Evolutionary conservation across 2,329 filamentous ascomycete species (phyloP), one percentile per base, ranked within the genome.

Genomic region (Neopestalotiopsis sp.): DNA sequence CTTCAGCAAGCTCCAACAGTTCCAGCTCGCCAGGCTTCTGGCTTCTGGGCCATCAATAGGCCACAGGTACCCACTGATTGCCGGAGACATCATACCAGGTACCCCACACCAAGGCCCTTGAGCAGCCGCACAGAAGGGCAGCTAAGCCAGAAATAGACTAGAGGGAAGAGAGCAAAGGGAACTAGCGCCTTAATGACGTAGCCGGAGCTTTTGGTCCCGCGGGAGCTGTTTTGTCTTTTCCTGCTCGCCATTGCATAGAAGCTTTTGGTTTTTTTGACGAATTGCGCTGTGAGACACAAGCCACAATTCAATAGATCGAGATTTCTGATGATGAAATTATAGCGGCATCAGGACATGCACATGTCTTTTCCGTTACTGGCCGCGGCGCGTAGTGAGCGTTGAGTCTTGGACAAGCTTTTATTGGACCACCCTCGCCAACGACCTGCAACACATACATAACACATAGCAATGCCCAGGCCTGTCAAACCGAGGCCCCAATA

Each of bases 111-210:
- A 53, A 17, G 45, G 45, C 45, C 45, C 9, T 53, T 17, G 45
- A n/a, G 14, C 14, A 53, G 45, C 45, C 17, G 14, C 17, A 53
- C 14, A n/a, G 20, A 10, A n/a, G 3, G 9, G 45, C 45, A 53
- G 45, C 45, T 53, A 53, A 53, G n/a, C 45, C 45, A 53, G 45
- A 9, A 53, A 20, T 0, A 4, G 45, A 9, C 45, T 53, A 53
- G n/a, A 53, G 45, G 3, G 9, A 53, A 10, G 17, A n/a, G 17
- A 53, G 45, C 45, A 53, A 53, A 24, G 45, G 45, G 9, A 24
- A n/a, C 20, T 53, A 17, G 45, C 45, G 17, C n/a, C n/a, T 6
- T n/a, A 10, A 76, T 78, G 76, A 78, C 76, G 71, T 78, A 76
- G 76, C 70, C 61, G 69, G 72, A 77, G 70, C 72, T 67, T 73